Percentiles rank a stretch among this genome's conserved stretches.
phyloP scores from a whole-genome alignment of 73 alveolate genomes.

The Paraurostyla sp. region DNA sequence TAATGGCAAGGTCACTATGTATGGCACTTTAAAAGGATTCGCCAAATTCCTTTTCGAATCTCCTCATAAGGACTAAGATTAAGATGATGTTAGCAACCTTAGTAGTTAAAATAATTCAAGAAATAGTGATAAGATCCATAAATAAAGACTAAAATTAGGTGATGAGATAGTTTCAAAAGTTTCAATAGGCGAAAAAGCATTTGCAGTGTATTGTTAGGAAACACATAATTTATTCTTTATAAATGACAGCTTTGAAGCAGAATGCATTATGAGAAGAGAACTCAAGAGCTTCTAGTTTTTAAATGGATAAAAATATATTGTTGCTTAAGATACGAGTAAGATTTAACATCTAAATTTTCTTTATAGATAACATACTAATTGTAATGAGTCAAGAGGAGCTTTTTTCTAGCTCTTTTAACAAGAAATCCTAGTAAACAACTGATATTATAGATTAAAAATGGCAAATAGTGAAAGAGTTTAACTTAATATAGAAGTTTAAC shows the following conservation, averaged over 20 bases:
- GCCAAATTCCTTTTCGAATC: constrained; percentile 47
- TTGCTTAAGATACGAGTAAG: constrained; percentile 29
- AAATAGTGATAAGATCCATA: background rate
- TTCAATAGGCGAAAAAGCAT: background rate
- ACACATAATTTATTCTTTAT: background rate
- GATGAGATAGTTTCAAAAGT: constrained; percentile 5
- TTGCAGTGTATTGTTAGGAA: constrained; percentile 5
- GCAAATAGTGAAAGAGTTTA: constrained; percentile 32
- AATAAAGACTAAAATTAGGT: background rate
- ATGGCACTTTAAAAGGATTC: constrained; percentile 45
- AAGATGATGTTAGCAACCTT: background rate
- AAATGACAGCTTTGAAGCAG: constrained; percentile 37
- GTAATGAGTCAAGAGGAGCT: background rate
- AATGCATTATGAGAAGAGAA: background rate
- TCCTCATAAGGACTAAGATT: background rate
- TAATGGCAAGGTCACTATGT: constrained; percentile 8
- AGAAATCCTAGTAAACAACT: background rate
- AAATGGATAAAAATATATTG: background rate
- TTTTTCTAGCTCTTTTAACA: background rate
- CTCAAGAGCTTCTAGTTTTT: constrained; percentile 5
- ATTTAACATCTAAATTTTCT: background rate
- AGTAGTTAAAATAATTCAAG: background rate
- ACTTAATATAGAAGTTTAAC: background rate
- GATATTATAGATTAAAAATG: background rate
- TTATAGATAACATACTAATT: constrained; percentile 24